Conservation (phyloP, 306 rosid genomes). For the Arachis hypogaea region DNA sequence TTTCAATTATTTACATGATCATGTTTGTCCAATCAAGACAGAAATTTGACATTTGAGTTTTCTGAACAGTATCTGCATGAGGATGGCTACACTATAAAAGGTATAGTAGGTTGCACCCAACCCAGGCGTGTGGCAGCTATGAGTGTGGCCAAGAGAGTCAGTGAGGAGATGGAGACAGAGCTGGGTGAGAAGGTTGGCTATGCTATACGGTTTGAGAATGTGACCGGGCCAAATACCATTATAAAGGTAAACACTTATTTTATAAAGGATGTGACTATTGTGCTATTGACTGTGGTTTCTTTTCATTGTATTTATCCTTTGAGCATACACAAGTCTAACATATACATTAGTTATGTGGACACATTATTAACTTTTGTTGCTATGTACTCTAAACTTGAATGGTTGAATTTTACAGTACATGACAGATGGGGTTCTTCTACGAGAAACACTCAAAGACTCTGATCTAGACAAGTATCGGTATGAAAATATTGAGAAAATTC, state of each 20-base stretch:
- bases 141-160: slow-evolving; percentile 99
- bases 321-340: slow-evolving; percentile 12
- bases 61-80: slow-evolving; percentile 82
- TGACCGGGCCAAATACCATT: slow-evolving; percentile 84
- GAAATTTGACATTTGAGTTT: slow-evolving; percentile 42
- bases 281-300: slow-evolving; percentile 18
- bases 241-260: slow-evolving; percentile 67
- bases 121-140: slow-evolving; percentile 99
- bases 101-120: slow-evolving; percentile 95
- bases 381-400: slow-evolving; percentile 37
- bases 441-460: slow-evolving; percentile 96
- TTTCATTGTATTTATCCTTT: slow-evolving; percentile 1
- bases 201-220: slow-evolving; percentile 98
- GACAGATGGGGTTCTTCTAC: slow-evolving; percentile 98
- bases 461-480: slow-evolving; percentile 97
- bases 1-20: slow-evolving; percentile 15
- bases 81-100: slow-evolving; percentile 82
- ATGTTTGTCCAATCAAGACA: slow-evolving; percentile 11
- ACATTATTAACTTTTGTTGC: slow-evolving; percentile 5
- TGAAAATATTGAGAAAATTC: slow-evolving; percentile 32
- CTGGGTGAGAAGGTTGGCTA: slow-evolving; percentile 93
- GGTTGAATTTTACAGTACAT: slow-evolving; percentile 73
- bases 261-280: background rate
- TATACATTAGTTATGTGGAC: slow-evolving; percentile 3
- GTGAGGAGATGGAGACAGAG: slow-evolving; percentile 97